Percentiles rank a stretch among this genome's conserved stretches.
phyloP scores from a whole-genome alignment of 2,329 filamentous ascomycete genomes.

The Verticillium dahliae region DNA sequence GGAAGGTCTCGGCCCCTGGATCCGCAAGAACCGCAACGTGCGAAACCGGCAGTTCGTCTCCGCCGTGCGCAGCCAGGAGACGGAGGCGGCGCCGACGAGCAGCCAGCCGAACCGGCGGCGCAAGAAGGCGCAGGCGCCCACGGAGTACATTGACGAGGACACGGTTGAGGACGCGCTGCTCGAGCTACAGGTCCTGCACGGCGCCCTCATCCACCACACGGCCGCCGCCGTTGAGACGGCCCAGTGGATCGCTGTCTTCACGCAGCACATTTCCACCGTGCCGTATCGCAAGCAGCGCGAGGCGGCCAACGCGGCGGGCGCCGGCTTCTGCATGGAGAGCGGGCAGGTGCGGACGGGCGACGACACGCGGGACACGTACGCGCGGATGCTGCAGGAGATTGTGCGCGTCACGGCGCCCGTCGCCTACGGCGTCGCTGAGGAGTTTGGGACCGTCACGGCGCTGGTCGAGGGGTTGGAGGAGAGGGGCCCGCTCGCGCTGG shows the following conservation, averaged over 20 bases:
- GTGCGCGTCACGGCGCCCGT: constrained; percentile 64
- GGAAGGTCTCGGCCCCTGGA: constrained; percentile 60
- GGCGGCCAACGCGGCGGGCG: constrained; percentile 39
- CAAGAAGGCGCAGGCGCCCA: constrained; percentile 34
- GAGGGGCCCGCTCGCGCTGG: constrained; percentile 54
- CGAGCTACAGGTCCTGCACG: constrained; percentile 61
- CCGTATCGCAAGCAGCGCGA: constrained; percentile 59
- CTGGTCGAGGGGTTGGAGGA: constrained; percentile 53
- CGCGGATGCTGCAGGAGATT: constrained; percentile 72
- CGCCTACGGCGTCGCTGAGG: constrained; percentile 59
- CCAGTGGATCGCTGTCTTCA: constrained; percentile 67
- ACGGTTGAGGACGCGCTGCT: constrained; percentile 65
- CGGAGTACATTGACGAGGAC: constrained; percentile 58
- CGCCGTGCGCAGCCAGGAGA: constrained; percentile 47
- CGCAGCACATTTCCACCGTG: constrained; percentile 70
- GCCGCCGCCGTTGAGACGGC: constrained; percentile 54
- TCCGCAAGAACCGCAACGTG: constrained; percentile 60
- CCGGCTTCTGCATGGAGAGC: constrained; percentile 71
- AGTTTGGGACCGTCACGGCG: constrained; percentile 51
- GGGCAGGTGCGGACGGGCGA: constrained; percentile 70
- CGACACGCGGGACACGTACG: constrained; percentile 58
- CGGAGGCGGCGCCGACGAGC: constrained; percentile 16
- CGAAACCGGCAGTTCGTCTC: constrained; percentile 63
- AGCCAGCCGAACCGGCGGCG: constrained; percentile 21
- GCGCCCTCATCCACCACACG: constrained; percentile 65